Evolutionary conservation across 345 rosid species (phyloP).

Genomic region (Salix viminalis): DNA sequence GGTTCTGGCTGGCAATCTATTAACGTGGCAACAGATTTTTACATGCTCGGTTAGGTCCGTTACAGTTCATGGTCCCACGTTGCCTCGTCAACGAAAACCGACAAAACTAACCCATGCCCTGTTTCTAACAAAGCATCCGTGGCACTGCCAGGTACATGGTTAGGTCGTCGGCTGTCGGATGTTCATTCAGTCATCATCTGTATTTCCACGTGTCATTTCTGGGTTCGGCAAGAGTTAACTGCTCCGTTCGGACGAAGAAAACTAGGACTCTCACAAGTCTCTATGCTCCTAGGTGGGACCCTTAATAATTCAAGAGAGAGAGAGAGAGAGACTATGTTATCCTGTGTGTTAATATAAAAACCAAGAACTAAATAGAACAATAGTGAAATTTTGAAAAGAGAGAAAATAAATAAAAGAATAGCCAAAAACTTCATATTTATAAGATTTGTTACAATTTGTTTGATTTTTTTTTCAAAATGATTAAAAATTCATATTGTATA

Average conservation of each 20-base stretch:
- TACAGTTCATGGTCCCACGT: not conserved
- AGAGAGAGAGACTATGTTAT: no score
- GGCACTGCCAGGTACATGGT: constrained; percentile 1
- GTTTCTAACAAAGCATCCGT: not conserved
- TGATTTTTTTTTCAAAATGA: no score
- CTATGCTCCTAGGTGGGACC: not conserved
- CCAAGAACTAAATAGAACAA: no score
- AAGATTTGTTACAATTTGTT: no score
- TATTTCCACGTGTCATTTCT: not conserved
- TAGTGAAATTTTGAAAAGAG: no score
- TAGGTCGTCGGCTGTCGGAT: constrained; percentile 5
- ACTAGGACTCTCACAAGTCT: not conserved
- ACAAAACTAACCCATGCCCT: constrained; percentile 15
- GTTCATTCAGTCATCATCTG: not conserved
- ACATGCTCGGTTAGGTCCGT: constrained; percentile 31
- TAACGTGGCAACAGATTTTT: constrained; percentile 23
- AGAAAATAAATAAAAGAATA: no score
- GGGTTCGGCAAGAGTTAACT: not conserved
- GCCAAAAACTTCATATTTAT: no score
- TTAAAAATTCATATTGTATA: no score
- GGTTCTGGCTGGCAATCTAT: constrained; percentile 45
- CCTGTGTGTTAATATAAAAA: no score
- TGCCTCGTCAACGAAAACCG: constrained; percentile 24
- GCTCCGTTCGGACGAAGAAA: not conserved
- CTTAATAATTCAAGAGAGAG: no score